Percentiles rank a stretch among this genome's conserved stretches.
Evolutionary conservation across 1,284 basidiomycete species (phyloP).

Genomic region (Pulchroboletus neoregius): DNA sequence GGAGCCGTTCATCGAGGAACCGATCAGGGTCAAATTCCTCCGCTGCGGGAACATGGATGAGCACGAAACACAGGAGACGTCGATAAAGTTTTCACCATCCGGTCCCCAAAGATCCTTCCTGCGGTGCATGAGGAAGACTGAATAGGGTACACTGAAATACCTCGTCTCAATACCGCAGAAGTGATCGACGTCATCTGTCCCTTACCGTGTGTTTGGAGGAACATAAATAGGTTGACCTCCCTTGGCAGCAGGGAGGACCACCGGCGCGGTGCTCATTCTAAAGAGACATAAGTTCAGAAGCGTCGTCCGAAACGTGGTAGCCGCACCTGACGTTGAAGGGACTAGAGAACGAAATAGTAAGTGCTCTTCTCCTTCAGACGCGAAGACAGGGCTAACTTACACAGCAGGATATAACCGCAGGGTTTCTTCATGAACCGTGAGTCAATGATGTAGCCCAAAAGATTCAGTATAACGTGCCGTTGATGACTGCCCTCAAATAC

Average conservation of each 20-base stretch:
- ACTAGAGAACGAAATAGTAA: constrained; percentile 25
- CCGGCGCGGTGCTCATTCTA: constrained; percentile 43
- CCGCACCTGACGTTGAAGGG: constrained; percentile 34
- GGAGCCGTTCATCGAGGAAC: constrained; percentile 35
- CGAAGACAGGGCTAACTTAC: constrained; percentile 32
- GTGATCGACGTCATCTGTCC: background rate
- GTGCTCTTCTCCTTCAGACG: background rate
- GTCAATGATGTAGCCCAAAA: background rate
- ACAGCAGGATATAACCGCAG: constrained; percentile 62
- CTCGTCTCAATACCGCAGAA: constrained; percentile 24
- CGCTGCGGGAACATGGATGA: constrained; percentile 21
- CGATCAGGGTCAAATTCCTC: constrained; percentile 39
- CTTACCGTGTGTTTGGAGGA: constrained; percentile 42
- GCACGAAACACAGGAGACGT: background rate
- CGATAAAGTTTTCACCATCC: constrained; percentile 27
- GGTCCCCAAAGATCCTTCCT: constrained; percentile 37
- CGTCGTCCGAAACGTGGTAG: background rate
- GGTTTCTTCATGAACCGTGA: constrained; percentile 41
- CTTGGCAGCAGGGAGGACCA: constrained; percentile 39
- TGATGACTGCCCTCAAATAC: constrained; percentile 56
- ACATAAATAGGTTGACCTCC: constrained; percentile 31
- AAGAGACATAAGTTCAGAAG: constrained; percentile 5
- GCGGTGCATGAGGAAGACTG: constrained; percentile 36
- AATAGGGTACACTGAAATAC: constrained; percentile 29
- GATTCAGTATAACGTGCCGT: constrained; percentile 39